Evolutionary conservation across 805 yeast genomes (phyloP), one percentile per base, ranked within the genome.

Genomic region (Zygosaccharomyces gambellarensis): DNA sequence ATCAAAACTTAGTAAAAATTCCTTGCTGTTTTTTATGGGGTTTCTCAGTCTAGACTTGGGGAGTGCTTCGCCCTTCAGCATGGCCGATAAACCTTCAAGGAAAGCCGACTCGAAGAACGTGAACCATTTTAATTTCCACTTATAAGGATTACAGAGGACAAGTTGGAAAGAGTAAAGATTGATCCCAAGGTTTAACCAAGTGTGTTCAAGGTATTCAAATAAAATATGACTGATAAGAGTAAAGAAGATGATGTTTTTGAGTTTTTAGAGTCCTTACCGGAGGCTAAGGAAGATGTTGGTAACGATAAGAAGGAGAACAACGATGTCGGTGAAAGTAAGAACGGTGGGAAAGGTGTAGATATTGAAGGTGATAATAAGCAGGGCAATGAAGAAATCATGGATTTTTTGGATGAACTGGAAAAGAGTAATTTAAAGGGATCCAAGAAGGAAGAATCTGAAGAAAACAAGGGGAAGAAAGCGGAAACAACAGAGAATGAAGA

Each of bases 231-330:
- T 27, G 58, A 52, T 36, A 71, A 69, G 48, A 59, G 74, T 4
- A 72, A 74, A 17, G 84, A 82, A 50, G 87, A 84, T 54, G 92
- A 86, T 58, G 92, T 87, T 4, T 74, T 87, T 47, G 92, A 86
- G 54, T 87, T 87, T 62, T 74, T 87, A 57, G 89, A 85, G 60
- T 84, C 90, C 0, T 76, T 89, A 43, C 94, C 95, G 3, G 58
- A 54, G 25, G 29, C 47, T 22, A 38, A 46, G 19, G 47, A 30
- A 19, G 46, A 29, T 14, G 43, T 39, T 17, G 22, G 25, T n/a
- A 27, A 54, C 29, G 52, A 54, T 11, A 50, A 51, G 14, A 57
- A 65, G 41, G 62, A 54, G 19, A 30, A 25, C 28, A 25, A 25
- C 28, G 2, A 25, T 25, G 28, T 17, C 17, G 17, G 9, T 25